phyloP scores from a whole-genome alignment of 2,329 filamentous ascomycete genomes.

The Paracoccidioides lutzii region DNA sequence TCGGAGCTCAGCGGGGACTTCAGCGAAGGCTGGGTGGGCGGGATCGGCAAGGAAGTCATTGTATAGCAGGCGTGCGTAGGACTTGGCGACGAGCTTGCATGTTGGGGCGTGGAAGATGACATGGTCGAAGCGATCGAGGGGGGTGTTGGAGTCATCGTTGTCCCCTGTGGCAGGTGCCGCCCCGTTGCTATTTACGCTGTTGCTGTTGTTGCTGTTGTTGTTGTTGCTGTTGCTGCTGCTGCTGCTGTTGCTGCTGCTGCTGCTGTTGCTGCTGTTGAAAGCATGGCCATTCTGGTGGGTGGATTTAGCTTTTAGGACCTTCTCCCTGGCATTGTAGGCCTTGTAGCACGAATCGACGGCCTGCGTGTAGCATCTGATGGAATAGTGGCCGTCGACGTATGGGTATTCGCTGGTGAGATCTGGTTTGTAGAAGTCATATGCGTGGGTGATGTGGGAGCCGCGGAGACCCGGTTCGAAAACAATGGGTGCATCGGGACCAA shows the following conservation, averaged over 20 bases:
- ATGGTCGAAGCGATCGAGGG: conserved; percentile 72
- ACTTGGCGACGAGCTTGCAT: conserved; percentile 80
- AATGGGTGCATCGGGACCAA: conserved; percentile 61
- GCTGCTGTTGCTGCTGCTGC: not conserved
- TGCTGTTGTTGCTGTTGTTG: no score
- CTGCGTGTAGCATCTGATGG: conserved; percentile 61
- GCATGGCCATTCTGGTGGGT: conserved; percentile 27
- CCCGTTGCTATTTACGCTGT: not conserved
- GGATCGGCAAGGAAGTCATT: conserved; percentile 70
- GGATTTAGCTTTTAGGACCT: conserved; percentile 37
- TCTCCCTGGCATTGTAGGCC: conserved; percentile 64
- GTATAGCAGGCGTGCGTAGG: conserved; percentile 70
- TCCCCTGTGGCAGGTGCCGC: conserved; percentile 16
- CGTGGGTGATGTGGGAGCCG: conserved; percentile 65
- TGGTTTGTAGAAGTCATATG: conserved; percentile 79
- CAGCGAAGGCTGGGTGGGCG: conserved; percentile 53
- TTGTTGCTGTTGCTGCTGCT: conserved; percentile 34
- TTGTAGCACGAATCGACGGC: conserved; percentile 67
- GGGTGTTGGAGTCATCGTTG: conserved; percentile 41
- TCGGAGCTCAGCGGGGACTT: conserved; percentile 62
- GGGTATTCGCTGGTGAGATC: conserved; percentile 72
- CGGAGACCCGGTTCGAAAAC: conserved; percentile 62
- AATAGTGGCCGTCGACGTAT: conserved; percentile 68
- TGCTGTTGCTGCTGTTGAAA: conserved; percentile 31
- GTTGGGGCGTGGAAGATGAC: conserved; percentile 71